These are phyloP conservation scores for Candida vartiovaarae DNA, from an alignment of 805 yeast genomes.

Conservation along the genomic window DNA sequence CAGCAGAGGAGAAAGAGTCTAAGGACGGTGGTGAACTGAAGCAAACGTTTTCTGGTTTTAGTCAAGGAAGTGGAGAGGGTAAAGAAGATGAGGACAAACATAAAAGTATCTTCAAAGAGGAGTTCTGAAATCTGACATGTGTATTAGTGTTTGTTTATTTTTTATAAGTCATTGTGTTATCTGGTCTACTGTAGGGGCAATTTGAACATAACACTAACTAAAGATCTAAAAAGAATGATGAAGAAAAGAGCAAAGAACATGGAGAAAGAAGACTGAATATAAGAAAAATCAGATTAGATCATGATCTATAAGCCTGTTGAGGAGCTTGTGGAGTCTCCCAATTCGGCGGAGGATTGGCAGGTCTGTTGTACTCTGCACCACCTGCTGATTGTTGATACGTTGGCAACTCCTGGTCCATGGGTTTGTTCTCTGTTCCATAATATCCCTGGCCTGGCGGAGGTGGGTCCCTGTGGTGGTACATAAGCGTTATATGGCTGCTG, in stretches of 20 bases:
- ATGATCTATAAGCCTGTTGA: background rate
- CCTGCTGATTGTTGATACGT: slow-evolving; percentile 5
- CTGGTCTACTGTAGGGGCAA: too few species aligned
- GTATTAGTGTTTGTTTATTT: background rate
- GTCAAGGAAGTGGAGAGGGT: slow-evolving; percentile 36
- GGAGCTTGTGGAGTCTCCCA: background rate
- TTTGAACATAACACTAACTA: too few species aligned
- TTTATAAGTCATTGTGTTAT: background rate
- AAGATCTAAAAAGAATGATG: too few species aligned
- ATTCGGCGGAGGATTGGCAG: too few species aligned
- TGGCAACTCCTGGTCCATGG: background rate
- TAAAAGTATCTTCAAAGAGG: slow-evolving; percentile 24
- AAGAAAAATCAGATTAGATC: too few species aligned
- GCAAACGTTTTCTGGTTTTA: slow-evolving; percentile 36
- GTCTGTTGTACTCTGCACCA: too few species aligned
- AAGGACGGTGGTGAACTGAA: slow-evolving; percentile 20
- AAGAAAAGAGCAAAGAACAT: too few species aligned
- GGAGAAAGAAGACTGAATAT: too few species aligned
- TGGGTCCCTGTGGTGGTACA: slow-evolving; percentile 2
- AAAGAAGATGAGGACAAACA: slow-evolving; percentile 16
- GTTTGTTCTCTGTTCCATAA: too few species aligned
- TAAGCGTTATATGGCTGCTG: slow-evolving; percentile 1
- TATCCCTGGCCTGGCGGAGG: too few species aligned
- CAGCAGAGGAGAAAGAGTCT: slow-evolving; percentile 3
- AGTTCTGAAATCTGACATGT: slow-evolving; percentile 7